These are phyloP conservation scores for Gentiana macrophylla DNA, from an alignment of 257 asterid genomes.

Conservation along the genomic window DNA sequence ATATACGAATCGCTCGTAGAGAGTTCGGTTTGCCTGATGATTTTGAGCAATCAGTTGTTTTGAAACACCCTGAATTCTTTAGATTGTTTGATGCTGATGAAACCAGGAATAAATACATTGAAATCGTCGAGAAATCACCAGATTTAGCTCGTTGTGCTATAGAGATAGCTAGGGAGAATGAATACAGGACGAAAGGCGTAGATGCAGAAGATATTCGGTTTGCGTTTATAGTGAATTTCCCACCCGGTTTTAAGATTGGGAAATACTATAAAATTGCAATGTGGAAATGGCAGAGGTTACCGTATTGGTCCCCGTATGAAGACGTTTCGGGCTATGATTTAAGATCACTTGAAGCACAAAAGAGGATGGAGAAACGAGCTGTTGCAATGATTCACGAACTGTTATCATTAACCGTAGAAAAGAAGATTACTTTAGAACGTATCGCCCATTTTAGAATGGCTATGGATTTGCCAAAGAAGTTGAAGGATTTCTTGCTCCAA, in stretches of 20 bases:
- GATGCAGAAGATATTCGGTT: constrained; percentile 79
- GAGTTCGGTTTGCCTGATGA: constrained; percentile 86
- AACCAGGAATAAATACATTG: constrained; percentile 72
- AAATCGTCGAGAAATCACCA: constrained; percentile 49
- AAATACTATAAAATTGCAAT: constrained; percentile 75
- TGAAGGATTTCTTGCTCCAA: constrained; percentile 77
- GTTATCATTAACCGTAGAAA: constrained; percentile 54
- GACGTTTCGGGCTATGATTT: constrained; percentile 64
- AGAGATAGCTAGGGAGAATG: constrained; percentile 57
- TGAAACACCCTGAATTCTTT: constrained; percentile 55
- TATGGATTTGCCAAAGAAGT: constrained; percentile 70
- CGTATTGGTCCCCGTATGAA: constrained; percentile 91
- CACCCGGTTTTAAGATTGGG: constrained; percentile 82
- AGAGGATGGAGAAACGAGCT: constrained; percentile 87
- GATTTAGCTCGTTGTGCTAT: constrained; percentile 49
- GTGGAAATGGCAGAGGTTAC: constrained; percentile 96
- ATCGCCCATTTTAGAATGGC: constrained; percentile 78
- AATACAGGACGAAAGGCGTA: constrained; percentile 57
- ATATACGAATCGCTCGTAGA: constrained; percentile 65
- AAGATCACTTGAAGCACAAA: constrained; percentile 82
- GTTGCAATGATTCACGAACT: constrained; percentile 79
- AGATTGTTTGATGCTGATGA: constrained; percentile 79
- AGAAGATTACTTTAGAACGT: constrained; percentile 69
- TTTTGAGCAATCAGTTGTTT: constrained; percentile 59
- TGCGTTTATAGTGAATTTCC: constrained; percentile 64